These are phyloP conservation scores for Eucalyptus tenuipes DNA, from an alignment of 345 rosid genomes.

Conservation along the genomic window DNA sequence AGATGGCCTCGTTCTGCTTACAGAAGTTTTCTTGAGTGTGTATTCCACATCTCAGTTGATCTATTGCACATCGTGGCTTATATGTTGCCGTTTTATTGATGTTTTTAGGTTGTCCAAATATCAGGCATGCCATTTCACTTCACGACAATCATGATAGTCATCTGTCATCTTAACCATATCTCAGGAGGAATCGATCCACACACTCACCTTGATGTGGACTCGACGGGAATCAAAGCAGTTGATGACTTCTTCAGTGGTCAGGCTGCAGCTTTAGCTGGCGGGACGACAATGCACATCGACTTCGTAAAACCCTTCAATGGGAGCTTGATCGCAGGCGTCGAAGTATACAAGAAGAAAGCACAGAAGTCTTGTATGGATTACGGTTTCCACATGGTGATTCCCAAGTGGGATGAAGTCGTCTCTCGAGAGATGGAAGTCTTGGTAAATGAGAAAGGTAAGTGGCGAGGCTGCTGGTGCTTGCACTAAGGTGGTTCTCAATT, in stretches of 20 bases:
- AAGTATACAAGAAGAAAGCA: conserved; percentile 63
- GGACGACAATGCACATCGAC: conserved; percentile 96
- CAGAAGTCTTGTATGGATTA: conserved; percentile 81
- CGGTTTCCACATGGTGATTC: conserved; percentile 92
- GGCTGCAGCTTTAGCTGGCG: conserved; percentile 98
- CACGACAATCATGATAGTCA: not conserved
- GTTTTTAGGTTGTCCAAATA: not conserved
- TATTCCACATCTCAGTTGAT: not conserved
- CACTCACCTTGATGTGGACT: conserved; percentile 75
- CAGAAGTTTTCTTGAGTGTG: not conserved
- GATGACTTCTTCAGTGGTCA: conserved; percentile 98
- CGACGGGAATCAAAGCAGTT: conserved; percentile 52
- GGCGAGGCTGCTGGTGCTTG: not conserved
- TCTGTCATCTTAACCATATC: not conserved
- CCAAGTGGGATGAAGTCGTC: conserved; percentile 77
- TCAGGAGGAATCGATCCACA: conserved; percentile 94
- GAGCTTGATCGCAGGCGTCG: conserved; percentile 54
- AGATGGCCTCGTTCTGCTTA: not conserved
- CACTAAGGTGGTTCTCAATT: not conserved
- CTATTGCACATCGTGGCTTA: not conserved
- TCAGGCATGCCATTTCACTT: not conserved
- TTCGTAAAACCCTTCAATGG: conserved; percentile 75
- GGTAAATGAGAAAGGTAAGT: conserved; percentile 76
- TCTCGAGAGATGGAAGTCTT: conserved; percentile 74
- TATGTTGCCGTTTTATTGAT: not conserved